Evolutionary conservation across 2,329 filamentous ascomycete species (phyloP).

Genomic region (Aspergillus sp.): DNA sequence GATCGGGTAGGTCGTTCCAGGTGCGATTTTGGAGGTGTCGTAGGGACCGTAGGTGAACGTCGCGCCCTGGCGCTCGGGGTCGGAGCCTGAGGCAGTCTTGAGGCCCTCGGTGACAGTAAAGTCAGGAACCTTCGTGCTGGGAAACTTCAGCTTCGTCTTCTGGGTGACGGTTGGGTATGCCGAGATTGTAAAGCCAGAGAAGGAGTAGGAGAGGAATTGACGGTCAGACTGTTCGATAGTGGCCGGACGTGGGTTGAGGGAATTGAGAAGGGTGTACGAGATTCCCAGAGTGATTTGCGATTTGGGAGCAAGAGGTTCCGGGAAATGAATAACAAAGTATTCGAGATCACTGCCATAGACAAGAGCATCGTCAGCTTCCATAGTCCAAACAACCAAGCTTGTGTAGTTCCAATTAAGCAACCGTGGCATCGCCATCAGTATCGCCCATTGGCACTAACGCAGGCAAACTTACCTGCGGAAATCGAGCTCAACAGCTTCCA

Average conservation of each 20-base stretch:
- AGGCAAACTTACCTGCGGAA: slow-evolving; percentile 40
- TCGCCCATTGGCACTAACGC: slow-evolving; percentile 45
- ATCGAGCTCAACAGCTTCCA: slow-evolving; percentile 61
- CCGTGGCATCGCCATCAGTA: slow-evolving; percentile 6
- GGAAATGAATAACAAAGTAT: slow-evolving; percentile 79
- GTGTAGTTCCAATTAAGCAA: slow-evolving; percentile 6
- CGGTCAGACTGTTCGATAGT: slow-evolving; percentile 75
- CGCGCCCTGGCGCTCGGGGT: slow-evolving; percentile 74
- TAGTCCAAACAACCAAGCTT: background rate
- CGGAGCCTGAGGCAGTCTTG: slow-evolving; percentile 55
- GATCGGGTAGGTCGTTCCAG: slow-evolving; percentile 65
- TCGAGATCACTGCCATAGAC: slow-evolving; percentile 56
- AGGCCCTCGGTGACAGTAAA: slow-evolving; percentile 65
- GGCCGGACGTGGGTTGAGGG: slow-evolving; percentile 73
- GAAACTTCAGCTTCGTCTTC: slow-evolving; percentile 93
- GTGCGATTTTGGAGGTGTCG: slow-evolving; percentile 60
- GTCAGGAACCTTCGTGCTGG: slow-evolving; percentile 70
- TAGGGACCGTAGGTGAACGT: slow-evolving; percentile 90
- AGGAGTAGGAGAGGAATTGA: slow-evolving; percentile 79
- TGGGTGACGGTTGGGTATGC: slow-evolving; percentile 84
- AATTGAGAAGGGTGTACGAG: slow-evolving; percentile 70
- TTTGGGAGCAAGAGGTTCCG: slow-evolving; percentile 66
- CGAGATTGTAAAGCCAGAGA: slow-evolving; percentile 77
- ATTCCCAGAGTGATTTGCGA: slow-evolving; percentile 81
- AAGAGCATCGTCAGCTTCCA: slow-evolving; percentile 2